Evolutionary conservation across 495 filamentous ascomycete genomes (phyloP), one percentile per base, ranked within the genome.

Genomic region (Letharia lupina): DNA sequence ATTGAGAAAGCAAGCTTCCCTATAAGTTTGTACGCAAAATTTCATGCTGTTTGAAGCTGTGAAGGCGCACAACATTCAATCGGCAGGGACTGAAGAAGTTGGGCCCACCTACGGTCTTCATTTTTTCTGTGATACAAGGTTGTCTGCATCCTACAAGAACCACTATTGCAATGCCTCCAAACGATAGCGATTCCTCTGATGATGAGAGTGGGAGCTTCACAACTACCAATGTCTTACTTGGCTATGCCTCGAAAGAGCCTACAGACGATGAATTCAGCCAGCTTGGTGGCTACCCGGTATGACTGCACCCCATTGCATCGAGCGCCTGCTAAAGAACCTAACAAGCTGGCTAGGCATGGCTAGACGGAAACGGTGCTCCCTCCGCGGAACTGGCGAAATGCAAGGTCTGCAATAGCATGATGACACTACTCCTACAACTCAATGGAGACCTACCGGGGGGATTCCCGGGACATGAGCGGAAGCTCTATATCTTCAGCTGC

Each of bases 211-310:
- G 84, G 45, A 80, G 70, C 28, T 91, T 87, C 72, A 91, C 87
- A 13, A 90, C 93, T 73, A 99, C 94, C 23, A 89, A 87, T 69
- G 91, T 96, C 9, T 84, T 97, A 2, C 85, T 99, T 33, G 94
- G 94, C 23, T 98, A 96, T 74, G 88, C 93, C 10, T 90, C 91
- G 1, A 86, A 85, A 69, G 89, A 94, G 68, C 75, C 91, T 9
- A 87, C 89, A 44, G 90, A 91, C 39, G 93, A 99, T 72, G 79
- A 81, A n/a, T 86, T 94, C 70, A 96, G 89, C 74, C 91, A 94
- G 63, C 81, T 99, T 11, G 94, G 94, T 56, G 94, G 94, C 39
- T 80, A 76, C 69, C 92, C 93, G 35, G 95, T 98, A 87, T 62
- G 87, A 79, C 20, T 18, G 39, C 45, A 41, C 33, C 23, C 12